A percentile compares a stretch with the other conserved stretches of the same genome.
These are phyloP conservation scores for Beauveria sp. DNA, from an alignment of 2,329 filamentous ascomycete genomes.

Conservation along the genomic window DNA sequence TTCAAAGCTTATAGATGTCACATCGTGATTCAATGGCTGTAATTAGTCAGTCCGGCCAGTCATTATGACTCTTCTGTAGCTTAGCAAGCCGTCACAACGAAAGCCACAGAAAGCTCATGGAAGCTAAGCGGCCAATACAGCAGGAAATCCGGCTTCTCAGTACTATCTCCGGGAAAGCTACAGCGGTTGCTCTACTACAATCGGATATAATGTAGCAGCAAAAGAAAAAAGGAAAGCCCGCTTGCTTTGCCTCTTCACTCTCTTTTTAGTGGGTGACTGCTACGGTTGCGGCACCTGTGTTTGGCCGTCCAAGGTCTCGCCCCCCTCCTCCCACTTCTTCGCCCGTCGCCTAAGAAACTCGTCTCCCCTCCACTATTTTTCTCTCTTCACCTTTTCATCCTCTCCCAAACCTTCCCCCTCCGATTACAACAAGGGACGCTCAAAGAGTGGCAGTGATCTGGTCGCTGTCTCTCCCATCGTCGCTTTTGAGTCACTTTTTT, in stretches of 20 bases:
- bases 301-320: background rate
- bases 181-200: background rate
- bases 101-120: background rate
- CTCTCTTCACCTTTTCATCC: constrained; percentile 19
- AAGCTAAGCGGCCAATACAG: background rate
- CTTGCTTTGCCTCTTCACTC: background rate
- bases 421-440: constrained; percentile 27
- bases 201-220: background rate
- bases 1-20: background rate
- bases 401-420: constrained; percentile 17
- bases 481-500: constrained; percentile 23
- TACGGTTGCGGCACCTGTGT: background rate
- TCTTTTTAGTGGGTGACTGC: background rate
- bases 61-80: constrained; percentile 3
- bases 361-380: constrained; percentile 19
- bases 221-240: background rate
- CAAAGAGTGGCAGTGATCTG: constrained; percentile 33
- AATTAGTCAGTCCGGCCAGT: constrained; percentile 9
- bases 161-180: constrained; percentile 6
- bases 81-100: constrained; percentile 2
- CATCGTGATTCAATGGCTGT: background rate
- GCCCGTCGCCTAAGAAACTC: constrained; percentile 13
- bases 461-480: constrained; percentile 31
- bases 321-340: constrained; percentile 11
- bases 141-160: background rate